Percentiles rank a stretch among this genome's conserved stretches.
phyloP scores from a whole-genome alignment of 306 rosid species.

The Acacia acuminata region DNA sequence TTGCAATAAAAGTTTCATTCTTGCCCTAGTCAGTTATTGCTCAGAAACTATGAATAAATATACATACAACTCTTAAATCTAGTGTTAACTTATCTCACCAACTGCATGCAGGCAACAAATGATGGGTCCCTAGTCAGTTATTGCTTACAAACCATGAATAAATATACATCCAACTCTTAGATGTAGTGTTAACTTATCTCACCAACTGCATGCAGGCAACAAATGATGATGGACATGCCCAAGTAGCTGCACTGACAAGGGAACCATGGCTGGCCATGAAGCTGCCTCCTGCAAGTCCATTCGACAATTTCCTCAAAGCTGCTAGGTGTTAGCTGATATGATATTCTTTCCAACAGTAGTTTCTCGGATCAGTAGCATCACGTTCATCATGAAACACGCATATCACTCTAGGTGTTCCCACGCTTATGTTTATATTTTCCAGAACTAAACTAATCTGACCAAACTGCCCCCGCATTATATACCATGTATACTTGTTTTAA shows the following conservation, averaged over 20 bases:
- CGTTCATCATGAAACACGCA: conserved; percentile 1
- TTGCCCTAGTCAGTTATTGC: neutral
- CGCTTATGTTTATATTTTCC: neutral
- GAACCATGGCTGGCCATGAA: conserved; percentile 69
- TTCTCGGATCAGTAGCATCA: conserved; percentile 24
- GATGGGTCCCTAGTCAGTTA: conserved; percentile 11
- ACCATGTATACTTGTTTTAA: neutral
- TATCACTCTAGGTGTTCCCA: conserved; percentile 9
- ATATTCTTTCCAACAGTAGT: conserved; percentile 9
- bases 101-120: conserved; percentile 41
- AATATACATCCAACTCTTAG: conserved; percentile 1
- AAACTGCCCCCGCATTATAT: neutral
- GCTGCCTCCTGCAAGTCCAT: conserved; percentile 98
- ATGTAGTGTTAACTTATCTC: neutral
- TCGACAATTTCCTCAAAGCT: conserved; percentile 94
- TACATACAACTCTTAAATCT: neutral
- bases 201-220: conserved; percentile 37
- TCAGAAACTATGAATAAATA: neutral
- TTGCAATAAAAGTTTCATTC: neutral
- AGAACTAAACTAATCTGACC: conserved; percentile 10
- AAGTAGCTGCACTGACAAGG: conserved; percentile 37
- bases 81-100: neutral
- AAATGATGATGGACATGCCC: conserved; percentile 38
- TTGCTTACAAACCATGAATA: no score
- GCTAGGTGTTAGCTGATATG: conserved; percentile 69